Base-by-base conservation (phyloP, 2,329 filamentous ascomycete genomes). In the Trichoderma atroviride region DNA sequence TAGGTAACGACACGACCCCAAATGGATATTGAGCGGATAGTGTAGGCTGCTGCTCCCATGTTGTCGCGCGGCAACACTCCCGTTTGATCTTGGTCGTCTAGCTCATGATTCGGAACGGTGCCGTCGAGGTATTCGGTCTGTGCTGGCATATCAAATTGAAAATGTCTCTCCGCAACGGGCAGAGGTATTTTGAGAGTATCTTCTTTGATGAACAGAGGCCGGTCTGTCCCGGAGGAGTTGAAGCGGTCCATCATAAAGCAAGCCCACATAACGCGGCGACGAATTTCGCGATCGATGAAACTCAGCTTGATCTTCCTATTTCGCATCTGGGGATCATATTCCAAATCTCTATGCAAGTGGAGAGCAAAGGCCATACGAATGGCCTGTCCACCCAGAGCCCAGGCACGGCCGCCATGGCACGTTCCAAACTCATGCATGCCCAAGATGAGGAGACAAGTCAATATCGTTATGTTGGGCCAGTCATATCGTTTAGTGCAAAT, bases 171-270 rank as follows among this genome's bases (percentile, higher is more conserved):
- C 77, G 92, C 94, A 74, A 97, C 92, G 0, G 96, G 96, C 29
- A 99, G 82, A 72, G 96, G 95, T 19, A 97, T 93, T 73, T 93
- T 91, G 71, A 98, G 87, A 68, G 92, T 93, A 73, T 96, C 92
- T 78, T 97, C 94, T 73, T 92, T 91, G 67, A 97, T 91, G 74
- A 97, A 97, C 65, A 93, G 92, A 24, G 96, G 96, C 47, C 95
- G 87, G 75, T 97, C 94, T 2, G 93, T 96, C 2, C 96, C 95
- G 1, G 94, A 97, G 0, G 95, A 97, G 80, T 96, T 97, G 83
- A 97, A 97, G 0, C 95, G 89, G 78, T 99, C 96, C 94, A 98
- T 97, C 69, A 97, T 80, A 76, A 97, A 97, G 77, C 95, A 98
- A 14, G 94, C 92, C 96, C 96, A 99, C 95, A 99, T 98, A 2